phyloP scores from a whole-genome alignment of 2,329 filamentous ascomycete species.

The Ceratocystis eucalypticola region DNA sequence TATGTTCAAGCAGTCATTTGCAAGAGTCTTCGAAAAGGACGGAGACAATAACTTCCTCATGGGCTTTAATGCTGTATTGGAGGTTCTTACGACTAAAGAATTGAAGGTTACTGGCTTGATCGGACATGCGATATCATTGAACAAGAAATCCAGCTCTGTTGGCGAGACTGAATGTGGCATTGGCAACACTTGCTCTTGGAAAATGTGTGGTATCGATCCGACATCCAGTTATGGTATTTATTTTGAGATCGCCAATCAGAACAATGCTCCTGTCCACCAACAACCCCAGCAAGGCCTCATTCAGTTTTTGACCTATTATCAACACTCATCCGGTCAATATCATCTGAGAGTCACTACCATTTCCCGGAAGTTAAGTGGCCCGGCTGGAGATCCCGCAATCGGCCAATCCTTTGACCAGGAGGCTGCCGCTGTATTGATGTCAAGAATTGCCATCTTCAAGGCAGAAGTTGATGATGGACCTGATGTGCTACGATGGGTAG shows the following conservation, averaged over 20 bases:
- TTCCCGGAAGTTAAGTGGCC: slow-evolving; percentile 78
- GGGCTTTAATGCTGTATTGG: slow-evolving; percentile 94
- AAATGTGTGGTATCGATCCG: slow-evolving; percentile 97
- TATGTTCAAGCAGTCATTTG: slow-evolving; percentile 98
- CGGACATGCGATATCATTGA: slow-evolving; percentile 87
- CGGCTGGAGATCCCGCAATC: slow-evolving; percentile 84
- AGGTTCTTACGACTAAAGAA: slow-evolving; percentile 94
- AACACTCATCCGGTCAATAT: slow-evolving; percentile 91
- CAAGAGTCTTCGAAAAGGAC: slow-evolving; percentile 94
- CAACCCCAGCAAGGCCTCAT: slow-evolving; percentile 87
- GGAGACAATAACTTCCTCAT: slow-evolving; percentile 87
- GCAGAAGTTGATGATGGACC: slow-evolving; percentile 96
- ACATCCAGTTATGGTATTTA: slow-evolving; percentile 89
- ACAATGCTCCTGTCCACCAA: slow-evolving; percentile 70
- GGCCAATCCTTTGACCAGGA: slow-evolving; percentile 98
- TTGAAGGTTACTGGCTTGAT: slow-evolving; percentile 96
- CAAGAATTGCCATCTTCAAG: slow-evolving; percentile 97
- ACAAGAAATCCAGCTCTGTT: slow-evolving; percentile 95
- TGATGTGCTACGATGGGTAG: slow-evolving; percentile 96
- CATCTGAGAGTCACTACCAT: slow-evolving; percentile 93
- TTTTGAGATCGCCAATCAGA: slow-evolving; percentile 93
- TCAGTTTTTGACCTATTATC: slow-evolving; percentile 97
- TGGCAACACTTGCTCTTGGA: slow-evolving; percentile 97
- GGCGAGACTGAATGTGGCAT: slow-evolving; percentile 97
- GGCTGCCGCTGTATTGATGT: slow-evolving; percentile 94